Conservation (phyloP, 192 early-diverging fungal genomes). For the Backusella morwellensis region DNA sequence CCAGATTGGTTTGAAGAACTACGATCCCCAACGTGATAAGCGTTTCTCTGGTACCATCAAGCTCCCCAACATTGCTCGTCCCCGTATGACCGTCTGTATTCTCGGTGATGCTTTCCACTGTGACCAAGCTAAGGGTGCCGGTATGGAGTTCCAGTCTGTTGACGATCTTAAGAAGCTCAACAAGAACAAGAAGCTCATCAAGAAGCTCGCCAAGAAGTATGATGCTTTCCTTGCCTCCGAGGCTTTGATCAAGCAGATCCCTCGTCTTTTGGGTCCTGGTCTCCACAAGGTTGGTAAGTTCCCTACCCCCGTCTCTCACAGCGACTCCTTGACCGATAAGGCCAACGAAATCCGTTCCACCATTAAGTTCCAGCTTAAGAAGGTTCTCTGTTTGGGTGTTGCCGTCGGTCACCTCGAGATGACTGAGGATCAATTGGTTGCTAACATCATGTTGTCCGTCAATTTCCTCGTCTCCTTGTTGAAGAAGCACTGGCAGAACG, state of each 20-base stretch:
- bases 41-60: slow-evolving; percentile 97
- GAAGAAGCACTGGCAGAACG: slow-evolving; percentile 99
- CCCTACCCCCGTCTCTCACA: slow-evolving; percentile 92
- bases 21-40: slow-evolving; percentile 99
- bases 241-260: slow-evolving; percentile 98
- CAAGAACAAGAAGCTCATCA: slow-evolving; percentile 99
- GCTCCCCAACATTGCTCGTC: slow-evolving; percentile 86
- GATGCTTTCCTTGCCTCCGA: slow-evolving; percentile 98
- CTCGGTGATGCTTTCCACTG: slow-evolving; percentile 95
- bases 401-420: slow-evolving; percentile 94
- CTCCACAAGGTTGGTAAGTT: slow-evolving; percentile 99
- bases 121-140: slow-evolving; percentile 91
- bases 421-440: slow-evolving; percentile 92
- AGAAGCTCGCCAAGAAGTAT: slow-evolving; percentile 99
- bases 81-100: slow-evolving; percentile 93
- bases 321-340: slow-evolving; percentile 83
- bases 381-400: slow-evolving; percentile 97
- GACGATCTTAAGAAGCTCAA: slow-evolving; percentile 99
- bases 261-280: slow-evolving; percentile 97
- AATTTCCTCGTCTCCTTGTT: slow-evolving; percentile 98
- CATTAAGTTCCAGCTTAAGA: slow-evolving; percentile 99
- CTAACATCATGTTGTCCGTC: slow-evolving; percentile 97
- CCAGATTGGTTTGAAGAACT: slow-evolving; percentile 99
- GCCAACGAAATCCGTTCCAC: slow-evolving; percentile 93
- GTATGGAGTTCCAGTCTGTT: slow-evolving; percentile 88